phyloP scores from a whole-genome alignment of 1,284 basidiomycete species.

The Sporisorium graminicola region DNA sequence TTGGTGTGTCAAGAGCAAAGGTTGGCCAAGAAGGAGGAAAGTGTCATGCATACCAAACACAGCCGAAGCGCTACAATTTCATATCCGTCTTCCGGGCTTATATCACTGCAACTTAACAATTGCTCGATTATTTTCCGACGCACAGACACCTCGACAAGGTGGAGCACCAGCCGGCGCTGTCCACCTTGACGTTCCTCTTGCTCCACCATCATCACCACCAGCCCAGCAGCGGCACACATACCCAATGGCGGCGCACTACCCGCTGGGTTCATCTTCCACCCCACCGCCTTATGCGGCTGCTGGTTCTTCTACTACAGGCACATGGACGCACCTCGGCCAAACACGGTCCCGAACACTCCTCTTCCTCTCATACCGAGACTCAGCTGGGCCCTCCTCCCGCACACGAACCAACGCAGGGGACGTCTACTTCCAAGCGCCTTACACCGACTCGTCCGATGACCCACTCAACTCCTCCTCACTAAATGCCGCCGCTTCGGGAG shows the following conservation, averaged over 20 bases:
- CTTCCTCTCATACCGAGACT: conserved; percentile 94
- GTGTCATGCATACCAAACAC: neutral
- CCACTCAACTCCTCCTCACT: conserved; percentile 32
- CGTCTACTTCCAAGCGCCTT: conserved; percentile 59
- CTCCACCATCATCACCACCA: conserved; percentile 13
- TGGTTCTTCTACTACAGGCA: neutral
- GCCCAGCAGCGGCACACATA: neutral
- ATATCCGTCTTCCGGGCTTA: conserved; percentile 6
- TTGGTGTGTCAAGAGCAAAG: no score
- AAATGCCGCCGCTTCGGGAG: conserved; percentile 7
- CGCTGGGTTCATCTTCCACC: conserved; percentile 27
- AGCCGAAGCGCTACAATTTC: neutral
- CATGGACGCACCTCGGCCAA: conserved; percentile 40
- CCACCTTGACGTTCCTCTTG: neutral
- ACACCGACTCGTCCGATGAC: conserved; percentile 35
- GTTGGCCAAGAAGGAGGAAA: neutral
- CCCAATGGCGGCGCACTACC: conserved; percentile 23
- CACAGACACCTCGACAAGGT: neutral
- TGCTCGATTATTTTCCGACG: neutral
- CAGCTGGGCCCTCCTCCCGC: conserved; percentile 69
- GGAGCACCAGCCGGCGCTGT: neutral
- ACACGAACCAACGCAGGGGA: neutral
- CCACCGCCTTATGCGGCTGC: conserved; percentile 23
- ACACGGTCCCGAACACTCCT: conserved; percentile 91
- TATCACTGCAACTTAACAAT: neutral